Percentiles rank a stretch among this genome's conserved stretches.
Conservation (phyloP, 129 eudicot species). For the Daucus carota region DH1_v3.0 NC_030383.2:15085501-15086000, state of each 20-base stretch:
- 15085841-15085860: slow-evolving; percentile 16
- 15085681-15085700: slow-evolving; percentile 42
- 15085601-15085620: background rate
- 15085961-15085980: slow-evolving; percentile 55
- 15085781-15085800: slow-evolving; percentile 66
- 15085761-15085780: slow-evolving; percentile 42
- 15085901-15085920: slow-evolving; percentile 23
- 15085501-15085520: slow-evolving; percentile 16
- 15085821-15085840: slow-evolving; percentile 15
- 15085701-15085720: slow-evolving; percentile 60
- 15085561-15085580: slow-evolving; percentile 13
- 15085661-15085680: slow-evolving; percentile 42
- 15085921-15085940: slow-evolving; percentile 23
- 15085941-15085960: slow-evolving; percentile 43
- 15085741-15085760: slow-evolving; percentile 60
- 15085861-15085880: slow-evolving; percentile 21
- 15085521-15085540: slow-evolving; percentile 2
- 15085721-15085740: slow-evolving; percentile 97
- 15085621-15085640: slow-evolving; percentile 46
- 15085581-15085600: background rate
- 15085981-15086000: slow-evolving; percentile 27
- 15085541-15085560: background rate
- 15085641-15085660: slow-evolving; percentile 69
- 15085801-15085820: slow-evolving; percentile 30
- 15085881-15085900: slow-evolving; percentile 51